These are phyloP conservation scores for Gracilaria domingensis DNA, from an alignment of 23 red algal genomes.

Conservation along the genomic window DNA sequence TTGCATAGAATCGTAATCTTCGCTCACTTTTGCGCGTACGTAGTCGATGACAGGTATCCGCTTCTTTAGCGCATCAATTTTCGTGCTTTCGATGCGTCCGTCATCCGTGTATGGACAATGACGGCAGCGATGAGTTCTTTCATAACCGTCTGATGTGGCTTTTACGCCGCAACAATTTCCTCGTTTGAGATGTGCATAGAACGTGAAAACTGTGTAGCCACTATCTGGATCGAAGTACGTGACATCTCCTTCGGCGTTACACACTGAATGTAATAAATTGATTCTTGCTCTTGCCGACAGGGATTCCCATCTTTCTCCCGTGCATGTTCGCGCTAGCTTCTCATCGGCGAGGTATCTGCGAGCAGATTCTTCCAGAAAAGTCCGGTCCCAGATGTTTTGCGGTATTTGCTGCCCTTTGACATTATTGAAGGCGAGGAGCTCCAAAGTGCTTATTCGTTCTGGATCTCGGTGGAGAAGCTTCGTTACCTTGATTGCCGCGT, in stretches of 20 bases:
- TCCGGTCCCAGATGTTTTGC: slow-evolving; percentile 42
- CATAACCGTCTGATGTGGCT: slow-evolving; percentile 16
- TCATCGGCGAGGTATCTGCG: slow-evolving; percentile 3
- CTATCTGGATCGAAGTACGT: slow-evolving; percentile 74
- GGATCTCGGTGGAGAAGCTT: neutral
- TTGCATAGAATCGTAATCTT: neutral
- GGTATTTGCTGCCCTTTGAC: slow-evolving; percentile 29
- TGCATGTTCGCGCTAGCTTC: neutral
- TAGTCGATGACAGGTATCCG: slow-evolving; percentile 32
- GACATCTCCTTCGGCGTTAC: slow-evolving; percentile 70
- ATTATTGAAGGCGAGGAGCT: slow-evolving; percentile 46
- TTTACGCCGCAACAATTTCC: slow-evolving; percentile 70
- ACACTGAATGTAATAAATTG: slow-evolving; percentile 51
- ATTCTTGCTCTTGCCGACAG: slow-evolving; percentile 20
- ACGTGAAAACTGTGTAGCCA: slow-evolving; percentile 69
- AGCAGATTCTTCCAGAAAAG: slow-evolving; percentile 3
- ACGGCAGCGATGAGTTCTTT: slow-evolving; percentile 71
- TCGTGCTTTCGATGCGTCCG: slow-evolving; percentile 34
- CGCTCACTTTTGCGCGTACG: slow-evolving; percentile 9
- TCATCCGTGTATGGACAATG: slow-evolving; percentile 71
- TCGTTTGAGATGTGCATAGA: slow-evolving; percentile 56
- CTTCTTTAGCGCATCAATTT: slow-evolving; percentile 46
- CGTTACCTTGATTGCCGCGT: neutral
- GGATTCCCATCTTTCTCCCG: slow-evolving; percentile 27
- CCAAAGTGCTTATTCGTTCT: neutral